Evolutionary conservation across 257 asterid genomes (phyloP), one percentile per base, ranked within the genome.

Genomic region (Knoxia roxburghii): DNA sequence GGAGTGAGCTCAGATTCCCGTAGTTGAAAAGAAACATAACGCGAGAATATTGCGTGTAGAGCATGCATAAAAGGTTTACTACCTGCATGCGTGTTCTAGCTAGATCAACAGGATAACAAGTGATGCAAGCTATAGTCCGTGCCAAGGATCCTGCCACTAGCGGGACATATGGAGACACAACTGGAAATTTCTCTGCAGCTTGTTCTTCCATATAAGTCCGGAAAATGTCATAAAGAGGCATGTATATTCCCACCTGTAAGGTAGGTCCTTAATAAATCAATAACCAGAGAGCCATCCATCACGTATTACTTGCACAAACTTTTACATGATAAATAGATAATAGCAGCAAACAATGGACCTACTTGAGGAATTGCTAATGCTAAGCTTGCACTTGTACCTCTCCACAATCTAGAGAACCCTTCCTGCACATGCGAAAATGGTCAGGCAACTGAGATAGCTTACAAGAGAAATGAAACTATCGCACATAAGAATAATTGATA

Each of bases 11-110:
- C 26, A 18, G 26, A 20, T 64, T 46, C 32, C 27, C 27, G 8
- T 17, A 6, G 30, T 46, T 64, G 7, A 64, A 64, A 30, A 18
- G 54, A 27, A 64, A 7, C 20, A 27, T 45, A 26, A 43, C 17
- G 33, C 54, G 26, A 63, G 68, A 15, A 46, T 41, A 24, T 26
- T 43, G 55, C 45, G 32, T n/a, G 12, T 11, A 20, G 1, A 29
- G 20, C 41, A 64, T 64, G 30, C 13, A 26, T 7, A 30, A 20
- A 49, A n/a, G 17, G 21, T 26, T 23, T 37, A 58, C n/a, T 79
- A 92, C 98, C 97, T 87, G 98, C 97, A 92, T 87, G 46, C 96
- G 95, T 11, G 98, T 92, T 82, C 91, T 84, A 51, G 96, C 97
- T 73, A 92, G 95, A 65, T 92, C 98, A 64, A 88, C 67, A 41